Percentiles rank a stretch among this genome's conserved stretches.
These are phyloP conservation scores for Trichoderma polysporum DNA, from an alignment of 2,329 filamentous ascomycete genomes.

Conservation along the genomic window DNA sequence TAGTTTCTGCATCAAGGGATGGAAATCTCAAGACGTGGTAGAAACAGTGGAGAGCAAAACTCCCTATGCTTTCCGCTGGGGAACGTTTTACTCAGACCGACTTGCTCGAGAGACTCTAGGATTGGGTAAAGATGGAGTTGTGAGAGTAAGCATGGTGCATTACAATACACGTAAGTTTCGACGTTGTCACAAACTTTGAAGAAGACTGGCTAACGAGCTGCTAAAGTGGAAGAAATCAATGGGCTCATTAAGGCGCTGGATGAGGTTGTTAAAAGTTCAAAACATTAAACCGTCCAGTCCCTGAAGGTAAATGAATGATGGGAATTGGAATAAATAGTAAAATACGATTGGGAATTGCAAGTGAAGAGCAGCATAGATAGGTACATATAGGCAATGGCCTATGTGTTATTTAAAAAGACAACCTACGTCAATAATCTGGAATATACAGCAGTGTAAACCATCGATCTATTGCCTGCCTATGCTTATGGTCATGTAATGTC, in stretches of 20 bases:
- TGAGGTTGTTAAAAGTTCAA: slow-evolving; percentile 31
- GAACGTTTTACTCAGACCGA: slow-evolving; percentile 67
- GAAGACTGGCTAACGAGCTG: slow-evolving; percentile 15
- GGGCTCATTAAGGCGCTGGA: slow-evolving; percentile 53
- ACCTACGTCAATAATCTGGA: background rate
- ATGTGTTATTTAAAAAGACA: background rate
- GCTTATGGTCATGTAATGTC: background rate
- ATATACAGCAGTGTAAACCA: background rate
- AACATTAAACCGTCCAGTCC: background rate
- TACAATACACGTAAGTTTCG: slow-evolving; percentile 64
- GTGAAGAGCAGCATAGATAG: background rate
- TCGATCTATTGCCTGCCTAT: no score
- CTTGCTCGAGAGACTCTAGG: slow-evolving; percentile 59
- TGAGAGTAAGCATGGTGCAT: slow-evolving; percentile 70
- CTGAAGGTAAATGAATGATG: background rate
- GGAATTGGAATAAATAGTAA: background rate
- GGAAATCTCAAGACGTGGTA: slow-evolving; percentile 57
- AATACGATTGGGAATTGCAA: background rate
- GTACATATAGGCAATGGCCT: background rate
- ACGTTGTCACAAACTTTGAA: background rate
- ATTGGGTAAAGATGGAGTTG: slow-evolving; percentile 58
- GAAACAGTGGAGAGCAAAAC: slow-evolving; percentile 60
- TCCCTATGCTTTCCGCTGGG: slow-evolving; percentile 63
- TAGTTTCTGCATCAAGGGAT: slow-evolving; percentile 62
- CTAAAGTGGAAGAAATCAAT: slow-evolving; percentile 56